Evolutionary conservation across 345 rosid species (phyloP).

Genomic region (Salix brachista): DNA sequence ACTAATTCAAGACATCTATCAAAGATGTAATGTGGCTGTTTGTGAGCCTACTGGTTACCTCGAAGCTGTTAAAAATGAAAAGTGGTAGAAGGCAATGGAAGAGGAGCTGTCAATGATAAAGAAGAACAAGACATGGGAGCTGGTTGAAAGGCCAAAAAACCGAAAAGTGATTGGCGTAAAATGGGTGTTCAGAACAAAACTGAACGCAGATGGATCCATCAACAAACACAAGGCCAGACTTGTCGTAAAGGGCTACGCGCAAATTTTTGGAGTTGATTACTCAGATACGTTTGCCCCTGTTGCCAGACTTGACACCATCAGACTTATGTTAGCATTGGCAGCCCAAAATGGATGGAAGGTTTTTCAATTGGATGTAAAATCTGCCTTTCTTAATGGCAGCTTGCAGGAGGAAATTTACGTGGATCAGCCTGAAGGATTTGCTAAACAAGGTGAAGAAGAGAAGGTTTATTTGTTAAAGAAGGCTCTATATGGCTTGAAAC

Average conservation of each 20-base stretch:
- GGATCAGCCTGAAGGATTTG: not conserved
- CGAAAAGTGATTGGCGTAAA: not conserved
- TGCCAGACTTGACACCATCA: not conserved
- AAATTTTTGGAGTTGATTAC: not conserved
- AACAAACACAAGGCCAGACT: not conserved
- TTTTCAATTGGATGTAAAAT: not conserved
- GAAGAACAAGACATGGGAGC: not conserved
- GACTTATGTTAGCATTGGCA: not conserved
- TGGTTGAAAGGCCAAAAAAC: not conserved
- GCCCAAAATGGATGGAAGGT: not conserved
- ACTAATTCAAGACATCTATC: accelerated
- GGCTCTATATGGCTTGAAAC: not conserved
- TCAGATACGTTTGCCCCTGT: not conserved
- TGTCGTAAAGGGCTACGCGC: not conserved
- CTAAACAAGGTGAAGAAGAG: not conserved
- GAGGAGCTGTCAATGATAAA: not conserved
- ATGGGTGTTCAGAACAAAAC: not conserved
- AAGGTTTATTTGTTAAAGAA: not conserved
- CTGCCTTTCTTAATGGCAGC: not conserved
- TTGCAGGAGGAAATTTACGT: not conserved
- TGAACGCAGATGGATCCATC: not conserved
- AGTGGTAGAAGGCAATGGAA: not conserved
- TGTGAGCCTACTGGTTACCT: not conserved
- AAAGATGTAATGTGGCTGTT: not conserved
- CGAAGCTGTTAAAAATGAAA: accelerated